Base-by-base conservation (phyloP, 2,329 filamentous ascomycete species). In the Torrubiellomyces zombiae region DNA sequence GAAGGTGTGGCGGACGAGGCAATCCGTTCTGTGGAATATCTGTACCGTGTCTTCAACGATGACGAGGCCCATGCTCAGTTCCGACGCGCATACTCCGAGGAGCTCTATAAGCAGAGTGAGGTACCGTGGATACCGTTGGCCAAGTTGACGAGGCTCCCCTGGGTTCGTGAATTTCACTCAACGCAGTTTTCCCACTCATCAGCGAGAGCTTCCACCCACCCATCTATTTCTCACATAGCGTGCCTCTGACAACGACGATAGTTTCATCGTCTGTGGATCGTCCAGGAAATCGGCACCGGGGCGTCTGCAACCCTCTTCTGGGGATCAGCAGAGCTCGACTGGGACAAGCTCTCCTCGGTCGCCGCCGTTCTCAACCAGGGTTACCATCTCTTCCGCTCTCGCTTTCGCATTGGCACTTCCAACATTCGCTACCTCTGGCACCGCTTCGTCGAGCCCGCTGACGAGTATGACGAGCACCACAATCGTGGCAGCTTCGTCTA, bases 211-310 rank as follows among this genome's bases (percentile, higher is more conserved):
- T n/a, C n/a, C n/a, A n/a, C n/a, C n/a, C n/a, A n/a, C n/a, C n/a
- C n/a, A n/a, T n/a, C n/a, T n/a, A n/a, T 7, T 18, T 24, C 9
- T 11, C 11, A 12, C 20, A 13, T 17, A 23, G 7, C 20, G 13
- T 12, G n/a, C 13, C 7, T 5, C 9, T 3, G 3, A 12, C 19
- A 6, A 7, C 26, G 16, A 2, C 5, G 23, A 12, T 16, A 50
- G 48, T 51, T 51, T 18, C 39, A 42, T 15, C 42, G 48, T 8
- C 40, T 49, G 19, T 51, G 48, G 48, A 49, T 51, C 16, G 46
- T 47, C 13, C 48, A 51, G 18, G 48, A 51, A 13, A 50, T 51
- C 14, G 48, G 48, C 20, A 51, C 48, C 3, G 18, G 23, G 3
- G 36, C 48, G 2, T 35, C 47, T 0, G 46, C 48, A 1, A 47